A percentile compares a stretch with the other conserved stretches of the same genome.
These are phyloP conservation scores for Neurospora sp. DNA, from an alignment of 495 filamentous ascomycete species.

Conservation along the genomic window DNA sequence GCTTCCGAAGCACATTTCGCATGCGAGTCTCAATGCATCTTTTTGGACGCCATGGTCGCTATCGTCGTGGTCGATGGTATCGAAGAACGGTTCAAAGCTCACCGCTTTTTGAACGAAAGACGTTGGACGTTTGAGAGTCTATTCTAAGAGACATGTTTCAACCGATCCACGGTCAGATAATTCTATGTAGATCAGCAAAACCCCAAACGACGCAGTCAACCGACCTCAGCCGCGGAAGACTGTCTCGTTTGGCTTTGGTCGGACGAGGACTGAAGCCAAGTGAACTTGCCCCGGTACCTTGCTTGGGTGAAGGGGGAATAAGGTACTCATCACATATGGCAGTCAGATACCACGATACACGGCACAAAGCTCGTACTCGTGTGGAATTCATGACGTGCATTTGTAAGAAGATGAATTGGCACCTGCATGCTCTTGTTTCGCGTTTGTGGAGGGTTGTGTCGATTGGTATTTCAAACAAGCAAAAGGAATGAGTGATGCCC, in stretches of 20 bases:
- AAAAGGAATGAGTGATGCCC: background rate
- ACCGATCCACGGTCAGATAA: background rate
- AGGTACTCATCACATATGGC: too few species aligned
- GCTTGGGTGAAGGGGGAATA: background rate
- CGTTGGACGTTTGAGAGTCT: background rate
- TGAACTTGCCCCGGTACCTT: background rate
- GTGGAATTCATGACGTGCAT: background rate
- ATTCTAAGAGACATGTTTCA: background rate
- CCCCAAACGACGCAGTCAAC: background rate
- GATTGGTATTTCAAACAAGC: background rate
- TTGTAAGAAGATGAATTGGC: background rate
- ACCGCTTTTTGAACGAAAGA: background rate
- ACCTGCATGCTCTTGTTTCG: background rate
- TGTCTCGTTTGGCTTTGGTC: background rate
- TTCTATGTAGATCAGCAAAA: background rate
- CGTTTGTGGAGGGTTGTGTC: background rate
- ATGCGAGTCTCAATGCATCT: background rate
- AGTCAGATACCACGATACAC: background rate
- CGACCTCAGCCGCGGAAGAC: background rate
- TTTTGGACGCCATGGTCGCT: background rate
- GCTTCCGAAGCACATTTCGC: background rate
- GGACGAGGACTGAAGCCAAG: background rate
- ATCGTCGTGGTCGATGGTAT: background rate
- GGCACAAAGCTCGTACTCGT: background rate
- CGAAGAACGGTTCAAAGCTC: background rate